Evolutionary conservation across 352 stramenopile genomes (phyloP).

Genomic region (Elongisporangium undulatum): DNA sequence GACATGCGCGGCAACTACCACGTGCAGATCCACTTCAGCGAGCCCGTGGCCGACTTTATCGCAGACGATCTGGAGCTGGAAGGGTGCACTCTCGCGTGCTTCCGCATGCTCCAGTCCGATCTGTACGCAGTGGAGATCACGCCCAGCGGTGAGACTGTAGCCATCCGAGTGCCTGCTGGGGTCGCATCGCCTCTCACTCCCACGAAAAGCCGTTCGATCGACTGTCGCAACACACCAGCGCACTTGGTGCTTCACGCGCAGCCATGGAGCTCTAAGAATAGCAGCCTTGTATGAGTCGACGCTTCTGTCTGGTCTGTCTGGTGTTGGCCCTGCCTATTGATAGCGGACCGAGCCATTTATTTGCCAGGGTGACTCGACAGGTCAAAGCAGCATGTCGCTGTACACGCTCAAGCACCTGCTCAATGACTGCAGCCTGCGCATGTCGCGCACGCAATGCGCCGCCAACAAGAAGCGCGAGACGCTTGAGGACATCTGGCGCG

Average conservation of each 20-base stretch:
- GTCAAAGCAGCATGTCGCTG: conserved; percentile 41
- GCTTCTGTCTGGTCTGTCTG: not conserved
- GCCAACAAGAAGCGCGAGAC: conserved; percentile 66
- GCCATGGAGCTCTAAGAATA: not conserved
- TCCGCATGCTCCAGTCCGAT: conserved; percentile 39
- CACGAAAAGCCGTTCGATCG: not conserved
- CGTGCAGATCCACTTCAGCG: conserved; percentile 71
- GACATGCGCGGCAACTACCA: conserved; percentile 8
- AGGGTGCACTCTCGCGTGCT: conserved; percentile 23
- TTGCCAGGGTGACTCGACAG: not conserved
- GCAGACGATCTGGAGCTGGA: conserved; percentile 36
- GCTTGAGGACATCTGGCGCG: conserved; percentile 64
- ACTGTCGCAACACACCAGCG: not conserved
- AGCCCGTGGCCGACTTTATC: conserved; percentile 57
- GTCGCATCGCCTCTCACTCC: not conserved
- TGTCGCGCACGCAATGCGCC: conserved; percentile 50
- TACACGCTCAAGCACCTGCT: conserved; percentile 77
- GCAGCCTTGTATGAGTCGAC: not conserved
- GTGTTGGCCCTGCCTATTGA: not conserved
- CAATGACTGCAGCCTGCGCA: conserved; percentile 56
- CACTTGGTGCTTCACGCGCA: not conserved
- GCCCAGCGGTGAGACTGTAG: not conserved
- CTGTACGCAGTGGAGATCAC: conserved; percentile 26
- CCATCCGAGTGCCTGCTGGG: not conserved
- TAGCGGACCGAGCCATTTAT: not conserved